Percentiles rank a stretch among this genome's conserved stretches.
These are phyloP conservation scores for Penicillium nordicum DNA, from an alignment of 2,329 filamentous ascomycete species.

Conservation along the genomic window DNA sequence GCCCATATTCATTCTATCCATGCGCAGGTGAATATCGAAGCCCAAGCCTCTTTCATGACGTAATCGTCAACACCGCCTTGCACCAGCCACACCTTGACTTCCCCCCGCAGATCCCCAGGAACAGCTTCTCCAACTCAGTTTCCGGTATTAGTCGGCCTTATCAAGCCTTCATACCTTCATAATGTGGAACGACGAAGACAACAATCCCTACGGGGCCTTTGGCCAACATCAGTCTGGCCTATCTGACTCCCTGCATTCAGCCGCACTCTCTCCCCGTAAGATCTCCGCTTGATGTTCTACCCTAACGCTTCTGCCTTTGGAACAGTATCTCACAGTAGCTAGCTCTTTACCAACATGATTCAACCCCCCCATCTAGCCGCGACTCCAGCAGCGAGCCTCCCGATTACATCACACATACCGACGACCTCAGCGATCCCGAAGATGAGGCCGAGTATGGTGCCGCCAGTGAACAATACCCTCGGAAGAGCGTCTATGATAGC, in stretches of 20 bases:
- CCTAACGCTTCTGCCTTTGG: conserved; percentile 11
- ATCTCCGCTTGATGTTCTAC: conserved; percentile 16
- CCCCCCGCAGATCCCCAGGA: conserved; percentile 25
- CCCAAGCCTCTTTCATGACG: conserved; percentile 7
- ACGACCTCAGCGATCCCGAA: conserved; percentile 59
- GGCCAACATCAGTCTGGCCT: conserved; percentile 78
- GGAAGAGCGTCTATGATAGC: conserved; percentile 85
- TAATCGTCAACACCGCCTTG: conserved; percentile 10
- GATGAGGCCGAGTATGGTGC: conserved; percentile 51
- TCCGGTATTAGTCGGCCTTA: background rate
- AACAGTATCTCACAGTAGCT: background rate
- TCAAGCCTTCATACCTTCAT: conserved; percentile 27
- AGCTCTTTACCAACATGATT: conserved; percentile 58
- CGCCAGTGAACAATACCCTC: conserved; percentile 48
- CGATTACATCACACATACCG: conserved; percentile 51
- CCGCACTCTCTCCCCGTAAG: conserved; percentile 51
- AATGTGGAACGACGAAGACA: conserved; percentile 99
- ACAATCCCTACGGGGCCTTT: conserved; percentile 96
- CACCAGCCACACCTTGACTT: conserved; percentile 10
- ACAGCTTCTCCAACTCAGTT: conserved; percentile 18
- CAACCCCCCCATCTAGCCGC: conserved; percentile 66
- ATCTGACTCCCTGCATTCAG: conserved; percentile 64
- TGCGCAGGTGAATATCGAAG: background rate
- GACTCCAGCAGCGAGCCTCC: conserved; percentile 66
- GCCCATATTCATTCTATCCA: background rate